Percentiles rank a stretch among this genome's conserved stretches.
phyloP scores from a whole-genome alignment of 2,329 filamentous ascomycete genomes.

The Gliomastix tumulicola region DNA sequence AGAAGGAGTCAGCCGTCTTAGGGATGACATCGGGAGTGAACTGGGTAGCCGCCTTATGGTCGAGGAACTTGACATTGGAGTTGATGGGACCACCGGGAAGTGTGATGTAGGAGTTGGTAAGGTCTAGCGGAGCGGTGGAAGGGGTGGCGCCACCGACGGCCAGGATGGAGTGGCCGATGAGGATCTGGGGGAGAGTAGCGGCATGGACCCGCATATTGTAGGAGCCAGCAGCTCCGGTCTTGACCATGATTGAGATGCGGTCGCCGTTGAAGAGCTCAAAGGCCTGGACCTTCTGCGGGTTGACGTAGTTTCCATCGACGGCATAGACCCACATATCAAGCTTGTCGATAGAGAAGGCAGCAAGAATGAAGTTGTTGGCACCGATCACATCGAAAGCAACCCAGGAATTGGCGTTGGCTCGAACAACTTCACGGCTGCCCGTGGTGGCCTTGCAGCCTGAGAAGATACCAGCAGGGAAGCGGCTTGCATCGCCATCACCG shows the following conservation, averaged over 20 bases:
- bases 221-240: constrained; percentile 35
- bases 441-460: constrained; percentile 39
- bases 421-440: too few species aligned
- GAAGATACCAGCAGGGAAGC: constrained; percentile 36
- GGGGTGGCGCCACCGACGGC: constrained; percentile 24
- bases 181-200: constrained; percentile 41
- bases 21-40: constrained; percentile 39
- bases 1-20: constrained; percentile 34
- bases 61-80: constrained; percentile 31
- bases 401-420: constrained; percentile 31
- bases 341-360: constrained; percentile 40
- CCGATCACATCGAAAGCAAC: constrained; percentile 46
- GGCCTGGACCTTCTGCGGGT: constrained; percentile 40
- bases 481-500: too few species aligned
- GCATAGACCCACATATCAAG: constrained; percentile 47
- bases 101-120: too few species aligned
- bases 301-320: constrained; percentile 46
- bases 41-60: constrained; percentile 31
- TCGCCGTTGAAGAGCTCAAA: constrained; percentile 42
- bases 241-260: constrained; percentile 37
- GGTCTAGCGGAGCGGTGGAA: too few species aligned
- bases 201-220: constrained; percentile 50
- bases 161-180: constrained; percentile 44
- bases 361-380: constrained; percentile 37
- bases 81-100: constrained; percentile 36